Conservation (phyloP, 768 basidiomycete species). For the Saitozyma sp. region DNA sequence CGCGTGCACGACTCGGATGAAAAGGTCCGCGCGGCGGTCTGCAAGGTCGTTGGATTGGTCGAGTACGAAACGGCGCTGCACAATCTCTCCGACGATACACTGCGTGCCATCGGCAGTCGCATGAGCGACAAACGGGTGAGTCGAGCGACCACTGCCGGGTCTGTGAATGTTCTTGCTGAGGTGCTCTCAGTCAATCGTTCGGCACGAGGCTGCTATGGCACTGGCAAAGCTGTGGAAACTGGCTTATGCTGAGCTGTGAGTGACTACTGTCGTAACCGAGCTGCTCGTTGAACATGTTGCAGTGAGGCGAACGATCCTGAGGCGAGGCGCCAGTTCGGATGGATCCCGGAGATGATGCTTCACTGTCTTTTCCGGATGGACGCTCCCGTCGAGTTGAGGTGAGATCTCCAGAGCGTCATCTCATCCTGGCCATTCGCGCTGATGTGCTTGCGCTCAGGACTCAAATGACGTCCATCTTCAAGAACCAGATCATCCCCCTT, state of each 20-base stretch:
- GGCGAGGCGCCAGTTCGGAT: slow-evolving; percentile 77
- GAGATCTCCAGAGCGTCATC: slow-evolving; percentile 26
- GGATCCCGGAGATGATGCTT: slow-evolving; percentile 83
- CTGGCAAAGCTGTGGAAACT: slow-evolving; percentile 75
- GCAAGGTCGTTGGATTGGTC: slow-evolving; percentile 74
- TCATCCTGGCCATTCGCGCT: not conserved
- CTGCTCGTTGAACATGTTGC: not conserved
- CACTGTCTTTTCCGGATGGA: slow-evolving; percentile 55
- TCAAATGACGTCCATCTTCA: slow-evolving; percentile 61
- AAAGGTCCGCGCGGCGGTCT: slow-evolving; percentile 79
- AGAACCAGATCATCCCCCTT: slow-evolving; percentile 76
- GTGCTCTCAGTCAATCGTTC: slow-evolving; percentile 48
- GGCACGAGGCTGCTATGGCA: slow-evolving; percentile 69
- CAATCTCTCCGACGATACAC: slow-evolving; percentile 66
- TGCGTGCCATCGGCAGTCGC: slow-evolving; percentile 68
- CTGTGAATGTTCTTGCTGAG: slow-evolving; percentile 4
- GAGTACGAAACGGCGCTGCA: slow-evolving; percentile 91
- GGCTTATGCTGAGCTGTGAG: slow-evolving; percentile 88
- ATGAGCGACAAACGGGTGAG: slow-evolving; percentile 78
- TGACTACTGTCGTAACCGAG: slow-evolving; percentile 8
- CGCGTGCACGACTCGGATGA: slow-evolving; percentile 89
- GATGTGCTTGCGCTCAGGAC: slow-evolving; percentile 14
- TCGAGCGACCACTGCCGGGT: not conserved
- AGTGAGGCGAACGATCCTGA: slow-evolving; percentile 78
- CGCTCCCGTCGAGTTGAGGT: slow-evolving; percentile 65